A percentile compares a stretch with the other conserved stretches of the same genome.
phyloP scores from a whole-genome alignment of 306 rosid genomes.

The Lathyrus oleraceus region DNA sequence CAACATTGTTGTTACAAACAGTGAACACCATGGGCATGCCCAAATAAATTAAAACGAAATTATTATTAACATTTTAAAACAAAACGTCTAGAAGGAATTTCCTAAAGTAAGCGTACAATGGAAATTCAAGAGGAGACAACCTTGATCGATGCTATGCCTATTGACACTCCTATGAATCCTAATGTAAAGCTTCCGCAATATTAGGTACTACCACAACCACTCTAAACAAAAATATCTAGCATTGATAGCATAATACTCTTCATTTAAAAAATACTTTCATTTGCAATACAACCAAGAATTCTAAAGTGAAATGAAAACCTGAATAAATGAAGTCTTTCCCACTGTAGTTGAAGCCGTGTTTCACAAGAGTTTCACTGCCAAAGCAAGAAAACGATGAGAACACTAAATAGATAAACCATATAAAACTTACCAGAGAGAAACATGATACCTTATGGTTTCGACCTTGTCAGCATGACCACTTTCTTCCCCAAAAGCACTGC shows the following conservation, averaged over 20 bases:
- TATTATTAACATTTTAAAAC: no score
- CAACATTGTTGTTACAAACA: not conserved
- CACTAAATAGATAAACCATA: constrained; percentile 10
- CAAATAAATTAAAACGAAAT: not conserved
- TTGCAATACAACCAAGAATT: constrained; percentile 10
- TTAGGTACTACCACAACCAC: not conserved
- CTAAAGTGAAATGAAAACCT: constrained; percentile 50
- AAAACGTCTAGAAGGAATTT: no score
- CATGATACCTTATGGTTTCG: constrained; percentile 76
- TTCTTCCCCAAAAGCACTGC: constrained; percentile 98
- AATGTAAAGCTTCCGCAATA: not conserved
- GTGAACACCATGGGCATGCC: not conserved
- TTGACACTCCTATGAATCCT: not conserved
- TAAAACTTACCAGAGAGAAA: constrained; percentile 11
- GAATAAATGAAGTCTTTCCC: constrained; percentile 94
- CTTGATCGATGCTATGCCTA: constrained; percentile 5
- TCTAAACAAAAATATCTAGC: constrained; percentile 5
- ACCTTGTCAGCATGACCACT: constrained; percentile 99
- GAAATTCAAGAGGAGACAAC: constrained; percentile 2
- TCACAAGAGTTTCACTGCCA: constrained; percentile 81
- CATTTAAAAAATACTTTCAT: not conserved
- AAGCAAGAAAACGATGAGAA: constrained; percentile 34
- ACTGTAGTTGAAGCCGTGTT: constrained; percentile 76
- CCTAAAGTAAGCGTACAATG: not conserved
- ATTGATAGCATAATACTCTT: not conserved